Base-by-base conservation (phyloP, 2,329 filamentous ascomycete genomes). In the Verticillium isaacii region DNA sequence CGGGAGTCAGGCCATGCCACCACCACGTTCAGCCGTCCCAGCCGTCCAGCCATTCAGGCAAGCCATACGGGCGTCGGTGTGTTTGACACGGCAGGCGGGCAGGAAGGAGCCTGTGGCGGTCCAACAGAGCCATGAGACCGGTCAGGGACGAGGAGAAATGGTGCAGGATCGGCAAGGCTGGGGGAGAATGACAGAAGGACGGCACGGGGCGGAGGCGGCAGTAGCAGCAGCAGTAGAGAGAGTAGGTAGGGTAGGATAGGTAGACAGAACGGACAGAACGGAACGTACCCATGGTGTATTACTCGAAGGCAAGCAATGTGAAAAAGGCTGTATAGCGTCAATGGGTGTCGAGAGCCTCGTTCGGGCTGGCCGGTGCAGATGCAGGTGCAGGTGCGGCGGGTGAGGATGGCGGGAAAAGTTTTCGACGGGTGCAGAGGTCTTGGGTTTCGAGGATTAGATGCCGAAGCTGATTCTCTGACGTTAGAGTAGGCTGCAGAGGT, bases 111-210 rank as follows among this genome's bases (percentile, higher is more conserved):
- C 11, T 52, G 19, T 23, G n/a, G 19, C 23, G 45, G 45, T 50
- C 7, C 19, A 19, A 23, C 19, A 23, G 45, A 23, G 45, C 3
- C 9, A 12, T 14, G 39, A 69, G 63, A 62, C 62, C 64, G 62
- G 64, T 66, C 66, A 70, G 64, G 67, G 62, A 63, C 61, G 61
- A 62, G 59, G 56, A 63, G 58, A 63, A 60, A 62, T 58, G 14
- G 64, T 62, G 65, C 63, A 66, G 64, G 68, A 69, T 69, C 66
- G 58, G 66, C 63, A 62, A 62, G 63, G 63, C 54, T 54, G 34
- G 34, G 34, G 34, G 23, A 4, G 45, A 14, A 23, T 23, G 45
- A 23, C 45, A 14, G 12, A 52, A n/a, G 19, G 67, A 64, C 58
- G 36, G 68, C 62, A 62, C 63, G 60, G 63, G 63, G 67, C 69